Base-by-base conservation (phyloP, 2,329 filamentous ascomycete species). In the Aspergillus sp. region DNA sequence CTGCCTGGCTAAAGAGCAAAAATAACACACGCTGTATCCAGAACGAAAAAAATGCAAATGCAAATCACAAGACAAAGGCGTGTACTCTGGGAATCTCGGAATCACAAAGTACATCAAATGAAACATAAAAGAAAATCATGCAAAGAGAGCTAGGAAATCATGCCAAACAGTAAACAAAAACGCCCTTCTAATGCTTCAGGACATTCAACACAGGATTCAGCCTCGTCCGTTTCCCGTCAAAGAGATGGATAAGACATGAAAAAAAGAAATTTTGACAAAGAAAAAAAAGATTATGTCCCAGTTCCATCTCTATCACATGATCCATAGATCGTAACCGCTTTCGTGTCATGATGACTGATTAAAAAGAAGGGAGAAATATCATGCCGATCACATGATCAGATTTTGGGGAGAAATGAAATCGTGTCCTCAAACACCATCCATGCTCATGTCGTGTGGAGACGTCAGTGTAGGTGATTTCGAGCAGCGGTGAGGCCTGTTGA, bases 291-390 rank as follows among this genome's bases (percentile, higher is more conserved):
- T 50, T 49, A 52, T 51, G 44, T 55, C 50, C 60, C 56, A 54
- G 52, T 30, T 30, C 58, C 62, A 62, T 65, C 59, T 67, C 64
- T 68, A 69, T 68, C 62, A 60, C 62, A 64, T 67, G 60, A 67
- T 61, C 61, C 65, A 64, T 67, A 59, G 63, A 68, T 68, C 66
- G 61, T 69, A 67, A 67, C 57, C 58, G 66, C 64, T 66, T 65
- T 65, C 61, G 59, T 64, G 59, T 60, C 58, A 60, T 64, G 57
- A 58, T 53, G 54, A 60, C 54, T 53, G 53, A 53, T 50, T 55
- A 54, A 49, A 52, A 57, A 51, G 42, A 35, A n/a, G 32, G 33
- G n/a, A 35, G 45, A 55, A 54, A 48, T 38, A 41, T 44, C 43
- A 46, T 43, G 43, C 42, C 43, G 47, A 22, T 19, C 27, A 23